These are phyloP conservation scores for Tuber melanosporum DNA, from an alignment of 495 filamentous ascomycete genomes.

Conservation along the genomic window DNA sequence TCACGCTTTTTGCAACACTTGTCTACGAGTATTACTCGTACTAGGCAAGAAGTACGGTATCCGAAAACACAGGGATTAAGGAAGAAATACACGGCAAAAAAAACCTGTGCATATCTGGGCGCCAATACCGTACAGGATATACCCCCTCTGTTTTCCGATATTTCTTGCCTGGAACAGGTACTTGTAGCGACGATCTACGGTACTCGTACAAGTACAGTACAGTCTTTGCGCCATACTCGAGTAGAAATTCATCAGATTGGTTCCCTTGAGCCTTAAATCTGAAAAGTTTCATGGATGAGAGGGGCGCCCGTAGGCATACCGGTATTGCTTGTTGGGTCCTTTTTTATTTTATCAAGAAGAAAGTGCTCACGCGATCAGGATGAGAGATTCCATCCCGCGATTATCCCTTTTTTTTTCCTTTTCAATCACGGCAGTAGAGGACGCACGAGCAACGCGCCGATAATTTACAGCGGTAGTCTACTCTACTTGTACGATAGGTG, in stretches of 20 bases:
- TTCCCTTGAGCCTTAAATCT: neutral
- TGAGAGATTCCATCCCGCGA: conserved; percentile 5
- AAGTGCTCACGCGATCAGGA: conserved; percentile 16
- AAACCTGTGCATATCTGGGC: neutral
- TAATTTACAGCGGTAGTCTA: conserved; percentile 7
- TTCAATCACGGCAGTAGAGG: conserved; percentile 2
- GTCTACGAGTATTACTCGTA: too few species aligned
- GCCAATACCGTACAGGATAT: neutral
- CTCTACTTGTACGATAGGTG: too few species aligned
- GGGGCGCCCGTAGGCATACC: neutral
- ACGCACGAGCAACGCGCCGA: conserved; percentile 7
- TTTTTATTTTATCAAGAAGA: neutral
- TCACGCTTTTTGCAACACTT: too few species aligned
- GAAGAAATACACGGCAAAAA: neutral
- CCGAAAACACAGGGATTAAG: neutral
- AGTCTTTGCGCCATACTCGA: neutral
- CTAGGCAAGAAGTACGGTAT: neutral
- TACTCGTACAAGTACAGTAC: too few species aligned
- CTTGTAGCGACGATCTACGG: neutral
- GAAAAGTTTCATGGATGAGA: conserved; percentile 5
- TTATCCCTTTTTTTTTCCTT: neutral
- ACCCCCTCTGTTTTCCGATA: neutral
- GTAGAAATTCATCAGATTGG: neutral
- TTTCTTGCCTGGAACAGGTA: neutral
- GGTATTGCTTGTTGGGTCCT: neutral